phyloP scores from a whole-genome alignment of 1,284 basidiomycete species.

The Trichosporon sp. region DNA sequence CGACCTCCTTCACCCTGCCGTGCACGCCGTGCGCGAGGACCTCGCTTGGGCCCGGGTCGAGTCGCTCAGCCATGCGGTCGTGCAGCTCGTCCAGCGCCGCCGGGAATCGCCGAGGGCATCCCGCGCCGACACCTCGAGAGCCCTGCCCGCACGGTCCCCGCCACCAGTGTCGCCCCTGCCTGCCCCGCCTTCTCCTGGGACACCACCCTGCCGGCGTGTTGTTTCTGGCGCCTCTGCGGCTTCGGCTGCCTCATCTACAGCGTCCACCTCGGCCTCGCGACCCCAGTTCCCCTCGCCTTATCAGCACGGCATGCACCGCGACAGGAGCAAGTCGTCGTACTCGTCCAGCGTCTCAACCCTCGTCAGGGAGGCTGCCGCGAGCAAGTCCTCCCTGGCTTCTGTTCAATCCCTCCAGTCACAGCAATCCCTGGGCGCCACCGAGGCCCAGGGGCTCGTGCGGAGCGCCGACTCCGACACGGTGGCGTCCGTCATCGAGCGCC shows the following conservation, averaged over 20 bases:
- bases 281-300: not conserved
- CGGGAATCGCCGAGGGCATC: constrained; percentile 20
- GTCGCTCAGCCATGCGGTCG: constrained; percentile 36
- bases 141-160: constrained; percentile 22
- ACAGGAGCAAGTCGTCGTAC: constrained; percentile 1
- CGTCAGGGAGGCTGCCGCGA: constrained; percentile 14
- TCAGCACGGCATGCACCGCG: not conserved
- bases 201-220: not conserved
- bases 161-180: constrained; percentile 25
- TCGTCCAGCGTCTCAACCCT: constrained; percentile 14
- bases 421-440: not conserved
- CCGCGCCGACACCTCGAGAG: not conserved
- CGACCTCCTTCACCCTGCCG: constrained; percentile 34
- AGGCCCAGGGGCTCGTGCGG: constrained; percentile 5
- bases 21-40: constrained; percentile 40
- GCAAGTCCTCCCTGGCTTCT: not conserved
- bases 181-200: not conserved
- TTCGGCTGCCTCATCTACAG: not conserved
- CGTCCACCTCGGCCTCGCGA: not conserved
- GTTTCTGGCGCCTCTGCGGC: not conserved
- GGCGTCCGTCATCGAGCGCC: constrained; percentile 78
- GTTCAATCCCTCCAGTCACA: not conserved
- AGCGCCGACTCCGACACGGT: constrained; percentile 72
- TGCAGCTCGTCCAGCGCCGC: constrained; percentile 32
- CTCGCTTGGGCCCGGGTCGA: constrained; percentile 45